A percentile compares a stretch with the other conserved stretches of the same genome.
Conservation (phyloP, 805 yeast species). For the Lachancea quebecensis region DNA sequence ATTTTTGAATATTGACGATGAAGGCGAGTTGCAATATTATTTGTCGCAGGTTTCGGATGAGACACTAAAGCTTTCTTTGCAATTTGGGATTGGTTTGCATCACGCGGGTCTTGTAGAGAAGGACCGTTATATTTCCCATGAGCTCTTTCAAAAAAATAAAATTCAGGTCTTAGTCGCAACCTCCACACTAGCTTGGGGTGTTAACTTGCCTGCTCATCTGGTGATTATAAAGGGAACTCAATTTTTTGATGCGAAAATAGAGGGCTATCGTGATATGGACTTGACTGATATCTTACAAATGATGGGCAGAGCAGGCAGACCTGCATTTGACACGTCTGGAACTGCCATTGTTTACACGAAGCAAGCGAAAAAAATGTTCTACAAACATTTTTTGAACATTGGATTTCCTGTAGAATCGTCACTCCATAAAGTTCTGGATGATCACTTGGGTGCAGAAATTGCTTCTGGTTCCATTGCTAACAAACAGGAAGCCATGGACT, state of each 20-base stretch:
- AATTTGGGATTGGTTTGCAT: constrained; percentile 83
- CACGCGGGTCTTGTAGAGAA: constrained; percentile 94
- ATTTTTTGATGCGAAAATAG: constrained; percentile 86
- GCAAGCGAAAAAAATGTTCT: constrained; percentile 75
- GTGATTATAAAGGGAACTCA: constrained; percentile 96
- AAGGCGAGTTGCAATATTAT: constrained; percentile 67
- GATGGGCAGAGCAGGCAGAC: constrained; percentile 99
- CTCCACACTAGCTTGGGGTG: constrained; percentile 99
- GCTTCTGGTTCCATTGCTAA: constrained; percentile 88
- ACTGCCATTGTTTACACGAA: constrained; percentile 87
- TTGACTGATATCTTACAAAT: constrained; percentile 94
- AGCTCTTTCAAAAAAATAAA: constrained; percentile 73
- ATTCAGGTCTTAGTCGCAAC: constrained; percentile 91
- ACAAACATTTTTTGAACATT: constrained; percentile 76
- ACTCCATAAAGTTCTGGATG: constrained; percentile 70
- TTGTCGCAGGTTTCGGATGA: constrained; percentile 88
- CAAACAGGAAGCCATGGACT: constrained; percentile 86
- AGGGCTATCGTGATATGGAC: constrained; percentile 91
- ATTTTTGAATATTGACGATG: constrained; percentile 67
- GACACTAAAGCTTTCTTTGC: constrained; percentile 65
- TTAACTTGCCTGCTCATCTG: constrained; percentile 96
- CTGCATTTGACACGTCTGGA: constrained; percentile 90
- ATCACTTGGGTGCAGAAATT: constrained; percentile 93
- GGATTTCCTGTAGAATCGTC: constrained; percentile 95
- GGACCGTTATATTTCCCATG: constrained; percentile 84